Base-by-base conservation (phyloP, 2,329 filamentous ascomycete genomes). In the Colletotrichum nymphaeae region DNA sequence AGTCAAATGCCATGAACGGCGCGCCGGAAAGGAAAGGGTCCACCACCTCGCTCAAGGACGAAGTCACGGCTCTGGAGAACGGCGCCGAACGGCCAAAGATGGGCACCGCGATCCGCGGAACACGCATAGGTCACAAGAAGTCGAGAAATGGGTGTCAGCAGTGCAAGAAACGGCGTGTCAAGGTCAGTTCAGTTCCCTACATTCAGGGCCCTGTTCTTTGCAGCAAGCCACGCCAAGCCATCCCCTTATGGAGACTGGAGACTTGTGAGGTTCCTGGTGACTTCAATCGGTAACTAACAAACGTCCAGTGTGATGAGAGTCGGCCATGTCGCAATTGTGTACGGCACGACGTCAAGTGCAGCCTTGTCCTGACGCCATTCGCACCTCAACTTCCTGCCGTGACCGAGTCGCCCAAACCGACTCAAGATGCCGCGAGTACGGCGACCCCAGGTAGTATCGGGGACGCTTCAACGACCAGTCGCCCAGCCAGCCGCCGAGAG, bases 141-240 rank as follows among this genome's bases (percentile, higher is more conserved):
- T 73, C 71, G 55, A 55, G 71, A 22, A 73, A 73, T 24, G 71
- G 71, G 6, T 73, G 71, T 14, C 71, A 73, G 49, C 71, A 73
- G 67, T 73, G 67, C 37, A 73, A 73, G 56, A 73, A 70, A 35
- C 71, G 71, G 16, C 71, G 71, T 22, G 71, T 73, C 56, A 73
- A 73, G 67, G 71, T 73, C 32, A 73, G 71, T 65, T 26, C 32
- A 12, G 32, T 35, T 35, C 32, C 32, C 32, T 12, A 0, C 8
- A 49, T 4, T 49, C 3, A 14, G 16, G 16, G 11, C 28, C n/a
- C 28, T 24, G 14, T 30, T 19, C 22, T 22, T 14, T 14, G 11
- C 30, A 16, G 30, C 6, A 14, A 46, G 30, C 46, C 24, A 32
- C 57, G 24, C 56, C 63, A 60, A 71, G 55, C 46, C 37, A 16